Base-by-base conservation (phyloP, 306 rosid genomes). In the Dalbergia cochinchinensis region DNA sequence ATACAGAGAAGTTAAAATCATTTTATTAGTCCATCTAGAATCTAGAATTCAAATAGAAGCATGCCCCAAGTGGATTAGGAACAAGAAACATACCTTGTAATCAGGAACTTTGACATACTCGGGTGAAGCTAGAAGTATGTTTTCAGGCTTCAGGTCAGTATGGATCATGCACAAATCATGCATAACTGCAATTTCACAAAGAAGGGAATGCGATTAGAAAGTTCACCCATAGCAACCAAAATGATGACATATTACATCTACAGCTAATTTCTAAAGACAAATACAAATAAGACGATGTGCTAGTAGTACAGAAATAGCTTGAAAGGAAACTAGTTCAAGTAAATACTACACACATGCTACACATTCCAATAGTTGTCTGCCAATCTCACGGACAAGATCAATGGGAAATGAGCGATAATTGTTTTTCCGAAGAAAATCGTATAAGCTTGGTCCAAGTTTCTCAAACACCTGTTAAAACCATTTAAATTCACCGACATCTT, bases 361-460 rank as follows among this genome's bases (percentile, higher is more conserved):
- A 95, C 98, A 93, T 88, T 95, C 99, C 99, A 95, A 95, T 57
- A 93, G 99, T 95, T 95, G 99, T 85, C 97, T 87, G 86, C 96
- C 99, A 87, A 95, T 95, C 88, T 95, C 99, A 55, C 99, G 98
- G 93, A 95, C 97, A 85, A 91, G 96, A 85, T 95, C 99, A 93
- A 93, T 95, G 90, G 99, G 97, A 95, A 95, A 95, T 86, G 99
- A 87, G 88, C 99, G 99, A 87, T 95, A 95, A 95, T 90, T 95
- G 99, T 95, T 95, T 95, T 95, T 95, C 92, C 94, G 97, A 85
- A 95, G 97, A 89, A 95, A 95, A 95, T 95, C 99, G 88, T 95
- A 95, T 95, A 95, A 93, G 88, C 99, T 95, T 84, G 99, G 96
- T 80, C 99, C 99, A 95, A 95, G 99, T 93, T 90, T 95, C 99